Base-by-base conservation (phyloP, 345 rosid genomes). In the Nasturtium officinale region DNA sequence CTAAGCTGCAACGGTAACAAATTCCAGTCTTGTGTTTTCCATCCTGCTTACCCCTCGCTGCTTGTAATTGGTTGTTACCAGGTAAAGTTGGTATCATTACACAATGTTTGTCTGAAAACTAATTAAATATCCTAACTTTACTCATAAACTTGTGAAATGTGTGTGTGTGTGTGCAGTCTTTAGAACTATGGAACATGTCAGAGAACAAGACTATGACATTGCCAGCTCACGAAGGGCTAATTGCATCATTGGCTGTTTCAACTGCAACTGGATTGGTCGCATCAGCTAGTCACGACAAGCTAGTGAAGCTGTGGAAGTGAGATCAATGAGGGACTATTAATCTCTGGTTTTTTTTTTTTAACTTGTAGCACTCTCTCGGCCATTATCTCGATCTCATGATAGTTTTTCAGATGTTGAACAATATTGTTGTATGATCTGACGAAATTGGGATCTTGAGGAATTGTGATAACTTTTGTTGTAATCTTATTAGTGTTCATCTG, bases 51-150 rank as follows among this genome's bases (percentile, higher is more conserved):
- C 78, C 82, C 88, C 17, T 86, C 96, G 2, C 69, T 86, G 73
- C 90, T 95, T 61, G 96, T 95, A 61, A 85, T 95, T 28, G 97
- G 99, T 48, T 90, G 94, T 84, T 91, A 91, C 84, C 96, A 90
- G 97, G 98, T 84, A 85, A 79, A 83, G 40, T 5, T 61, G 16
- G 54, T 40, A 25, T 43, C 45, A 42, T 35, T 20, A 52, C 15
- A 45, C 15, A 45, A 29, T 26, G 5, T 8, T 9, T 62, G 11
- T 5, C 38, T 6, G 10, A 32, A 69, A 58, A 3, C 7, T 35
- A 12, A 28, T 9, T 2, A 9, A 23, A 37, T 12, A 32, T 9
- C 42, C n/a, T 0, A 45, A 11, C 4, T 33, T 40, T 13, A 33
- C 11, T 53, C 1, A 0, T 53, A 20, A 75, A 67, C 61, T 43